Base-by-base conservation (phyloP, 2,329 filamentous ascomycete genomes). In the Geosmithia morbida region DNA sequence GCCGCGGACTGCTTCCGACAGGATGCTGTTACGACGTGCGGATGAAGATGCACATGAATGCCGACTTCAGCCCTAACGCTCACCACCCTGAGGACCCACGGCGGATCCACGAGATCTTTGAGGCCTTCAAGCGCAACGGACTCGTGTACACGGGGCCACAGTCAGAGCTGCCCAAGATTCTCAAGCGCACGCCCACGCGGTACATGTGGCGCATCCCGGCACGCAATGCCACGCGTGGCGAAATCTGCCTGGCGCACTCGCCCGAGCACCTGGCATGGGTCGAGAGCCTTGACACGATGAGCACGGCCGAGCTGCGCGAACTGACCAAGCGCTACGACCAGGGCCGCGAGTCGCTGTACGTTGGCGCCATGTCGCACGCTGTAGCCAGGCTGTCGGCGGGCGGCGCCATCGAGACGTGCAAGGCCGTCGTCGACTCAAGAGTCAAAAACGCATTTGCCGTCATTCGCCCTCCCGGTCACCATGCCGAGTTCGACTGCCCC, bases 371-470 rank as follows among this genome's bases (percentile, higher is more conserved):
- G 60, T 94, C 87, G 0, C 90, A 81, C 56, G 78, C 81, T 42
- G 89, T 87, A 30, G 85, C 89, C 1, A 71, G 86, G 40, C 71
- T 98, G 33, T 90, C 92, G 1, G 87, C 86, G 13, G 92, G 92
- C 29, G 90, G 90, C 42, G 89, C 90, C 16, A 96, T 98, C 51
- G 92, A 98, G 65, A 94, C 89, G 1, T 95, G 89, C 66, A 84
- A 89, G 61, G 85, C 86, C n/a, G 87, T 98, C 4, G 83, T 92
- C 20, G 74, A 75, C 2, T 84, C 86, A 3, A 75, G 79, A 49
- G 85, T 96, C 46, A 95, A 94, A 63, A 98, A 98, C 58, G 88
- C 87, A 0, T 92, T 98, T 60, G 92, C 92, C 1, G 83, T 98
- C 39, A 95, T 98, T 56, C 79, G 92, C 14, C 92, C 92, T 2